These are phyloP conservation scores for Candida endomychidarum DNA, from an alignment of 805 yeast genomes.

Conservation along the genomic window DNA sequence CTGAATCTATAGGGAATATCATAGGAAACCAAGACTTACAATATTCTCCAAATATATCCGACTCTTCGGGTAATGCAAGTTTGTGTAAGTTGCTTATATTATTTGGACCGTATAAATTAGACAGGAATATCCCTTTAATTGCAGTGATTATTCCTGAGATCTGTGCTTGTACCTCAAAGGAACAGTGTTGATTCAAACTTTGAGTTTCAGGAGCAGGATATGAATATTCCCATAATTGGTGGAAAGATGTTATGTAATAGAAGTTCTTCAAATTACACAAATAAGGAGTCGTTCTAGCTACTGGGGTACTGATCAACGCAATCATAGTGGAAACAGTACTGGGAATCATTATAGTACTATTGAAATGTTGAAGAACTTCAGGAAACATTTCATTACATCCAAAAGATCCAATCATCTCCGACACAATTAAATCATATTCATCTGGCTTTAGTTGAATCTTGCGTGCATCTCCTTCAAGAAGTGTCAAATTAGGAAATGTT, in stretches of 20 bases:
- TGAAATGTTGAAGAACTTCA: slow-evolving; percentile 49
- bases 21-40: slow-evolving; percentile 43
- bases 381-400: slow-evolving; percentile 92
- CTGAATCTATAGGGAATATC: slow-evolving; percentile 28
- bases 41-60: slow-evolving; percentile 45
- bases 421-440: slow-evolving; percentile 58
- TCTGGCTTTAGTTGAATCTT: slow-evolving; percentile 28
- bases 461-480: slow-evolving; percentile 62
- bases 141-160: slow-evolving; percentile 66
- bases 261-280: slow-evolving; percentile 11
- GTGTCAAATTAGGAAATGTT: slow-evolving; percentile 18
- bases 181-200: neutral
- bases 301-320: slow-evolving; percentile 55
- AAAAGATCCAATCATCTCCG: slow-evolving; percentile 86
- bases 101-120: slow-evolving; percentile 62
- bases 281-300: slow-evolving; percentile 7
- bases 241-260: slow-evolving; percentile 8
- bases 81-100: slow-evolving; percentile 24
- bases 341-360: slow-evolving; percentile 34
- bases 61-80: neutral
- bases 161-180: slow-evolving; percentile 37
- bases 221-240: slow-evolving; percentile 12
- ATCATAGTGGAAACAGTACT: slow-evolving; percentile 55
- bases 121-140: slow-evolving; percentile 70
- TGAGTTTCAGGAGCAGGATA: slow-evolving; percentile 12